Percentiles rank a stretch among this genome's conserved stretches.
These are phyloP conservation scores for Bruguiera sexangula DNA, from an alignment of 345 rosid species.

Conservation along the genomic window DNA sequence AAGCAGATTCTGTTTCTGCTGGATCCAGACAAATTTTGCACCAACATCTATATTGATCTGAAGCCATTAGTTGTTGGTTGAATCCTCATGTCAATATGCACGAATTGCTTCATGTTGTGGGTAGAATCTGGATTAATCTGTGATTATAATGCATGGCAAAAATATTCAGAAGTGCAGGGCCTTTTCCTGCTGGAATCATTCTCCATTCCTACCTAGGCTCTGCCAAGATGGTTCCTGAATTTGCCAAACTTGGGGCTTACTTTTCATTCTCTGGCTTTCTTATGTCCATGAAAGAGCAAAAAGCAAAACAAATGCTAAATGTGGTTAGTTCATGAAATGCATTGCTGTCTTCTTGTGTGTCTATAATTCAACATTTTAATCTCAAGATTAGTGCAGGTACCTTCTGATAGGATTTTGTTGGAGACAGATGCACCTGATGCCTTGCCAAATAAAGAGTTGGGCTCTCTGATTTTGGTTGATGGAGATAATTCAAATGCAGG, in stretches of 20 bases:
- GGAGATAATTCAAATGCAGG: slow-evolving; percentile 40
- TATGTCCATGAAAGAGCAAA: slow-evolving; percentile 68
- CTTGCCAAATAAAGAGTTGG: slow-evolving; percentile 49
- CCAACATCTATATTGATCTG: too few relatives aligned
- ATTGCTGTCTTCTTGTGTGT: slow-evolving; percentile 4
- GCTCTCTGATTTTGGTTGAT: slow-evolving; percentile 44
- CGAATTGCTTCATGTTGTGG: neutral
- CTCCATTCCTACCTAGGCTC: slow-evolving; percentile 89
- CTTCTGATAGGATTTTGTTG: slow-evolving; percentile 72
- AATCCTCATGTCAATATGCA: too few relatives aligned
- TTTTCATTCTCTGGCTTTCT: slow-evolving; percentile 92
- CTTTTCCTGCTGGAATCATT: slow-evolving; percentile 80
- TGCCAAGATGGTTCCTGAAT: slow-evolving; percentile 95
- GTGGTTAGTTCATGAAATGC: slow-evolving; percentile 40
- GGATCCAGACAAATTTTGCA: too few relatives aligned
- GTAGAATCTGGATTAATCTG: slow-evolving; percentile 1
- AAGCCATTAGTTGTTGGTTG: too few relatives aligned
- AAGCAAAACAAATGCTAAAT: slow-evolving; percentile 72
- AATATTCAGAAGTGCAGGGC: slow-evolving; percentile 58
- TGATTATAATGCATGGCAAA: neutral
- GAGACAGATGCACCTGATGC: slow-evolving; percentile 98
- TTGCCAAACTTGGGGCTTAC: slow-evolving; percentile 81
- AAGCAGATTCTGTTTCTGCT: too few relatives aligned
- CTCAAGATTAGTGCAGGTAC: slow-evolving; percentile 47
- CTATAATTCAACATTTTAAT: slow-evolving; percentile 9